Percentiles rank a stretch among this genome's conserved stretches.
These are phyloP conservation scores for Vaccinium vitisidaea DNA, from an alignment of 148 eudicot species.

Conservation along the genomic window DNA sequence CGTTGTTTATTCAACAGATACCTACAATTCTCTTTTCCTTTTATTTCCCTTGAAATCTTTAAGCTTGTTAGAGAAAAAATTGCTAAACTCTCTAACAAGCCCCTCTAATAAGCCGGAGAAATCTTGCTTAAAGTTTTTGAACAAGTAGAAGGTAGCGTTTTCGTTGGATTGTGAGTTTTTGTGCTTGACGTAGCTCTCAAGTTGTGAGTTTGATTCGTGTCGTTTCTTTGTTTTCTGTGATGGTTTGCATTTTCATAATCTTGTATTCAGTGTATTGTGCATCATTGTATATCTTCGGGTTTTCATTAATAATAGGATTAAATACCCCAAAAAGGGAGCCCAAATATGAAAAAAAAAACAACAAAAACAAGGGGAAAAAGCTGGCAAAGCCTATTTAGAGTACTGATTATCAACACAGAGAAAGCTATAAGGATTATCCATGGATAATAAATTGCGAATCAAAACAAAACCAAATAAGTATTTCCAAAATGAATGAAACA, in stretches of 20 bases:
- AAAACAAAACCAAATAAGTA: neutral
- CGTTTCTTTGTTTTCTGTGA: neutral
- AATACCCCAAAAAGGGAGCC: too few species aligned
- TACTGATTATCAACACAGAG: too few species aligned
- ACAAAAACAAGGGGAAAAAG: too few species aligned
- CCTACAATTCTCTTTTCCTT: neutral
- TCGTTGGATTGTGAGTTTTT: neutral
- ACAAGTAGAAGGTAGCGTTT: neutral
- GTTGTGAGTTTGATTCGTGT: neutral
- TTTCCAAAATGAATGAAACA: neutral
- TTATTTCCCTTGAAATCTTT: neutral
- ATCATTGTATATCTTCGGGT: neutral
- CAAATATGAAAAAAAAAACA: neutral
- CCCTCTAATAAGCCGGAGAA: neutral
- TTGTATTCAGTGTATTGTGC: neutral
- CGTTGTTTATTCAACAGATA: neutral
- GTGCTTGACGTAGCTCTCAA: slow-evolving; percentile 1
- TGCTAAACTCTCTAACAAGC: neutral
- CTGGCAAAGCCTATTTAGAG: too few species aligned
- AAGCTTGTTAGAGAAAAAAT: neutral
- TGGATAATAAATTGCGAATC: neutral
- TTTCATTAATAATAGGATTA: neutral
- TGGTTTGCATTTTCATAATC: neutral
- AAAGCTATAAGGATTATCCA: neutral
- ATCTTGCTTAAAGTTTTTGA: neutral